These are phyloP conservation scores for Xerocomellus intermedius DNA, from an alignment of 768 basidiomycete species.

Conservation along the genomic window DNA sequence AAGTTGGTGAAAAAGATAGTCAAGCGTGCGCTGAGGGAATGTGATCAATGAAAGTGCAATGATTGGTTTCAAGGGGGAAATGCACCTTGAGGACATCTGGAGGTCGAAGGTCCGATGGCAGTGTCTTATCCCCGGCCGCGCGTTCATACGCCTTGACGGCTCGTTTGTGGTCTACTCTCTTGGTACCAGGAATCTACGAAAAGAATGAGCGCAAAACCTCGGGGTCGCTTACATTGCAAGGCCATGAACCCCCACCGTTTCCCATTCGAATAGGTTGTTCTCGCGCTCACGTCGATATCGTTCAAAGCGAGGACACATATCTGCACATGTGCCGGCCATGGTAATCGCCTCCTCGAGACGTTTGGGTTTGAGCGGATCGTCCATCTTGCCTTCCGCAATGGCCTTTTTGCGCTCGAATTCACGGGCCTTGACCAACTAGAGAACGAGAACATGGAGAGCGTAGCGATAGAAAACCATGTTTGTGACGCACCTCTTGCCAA, in stretches of 20 bases:
- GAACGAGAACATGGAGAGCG: conserved; percentile 22
- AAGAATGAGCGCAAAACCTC: conserved; percentile 34
- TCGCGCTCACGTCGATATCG: conserved; percentile 87
- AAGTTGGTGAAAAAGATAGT: conserved; percentile 89
- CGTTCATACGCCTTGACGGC: conserved; percentile 97
- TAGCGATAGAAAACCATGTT: conserved; percentile 6
- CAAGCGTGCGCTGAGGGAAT: conserved; percentile 67
- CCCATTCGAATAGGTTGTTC: conserved; percentile 83
- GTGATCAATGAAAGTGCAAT: background rate
- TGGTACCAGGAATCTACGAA: conserved; percentile 75
- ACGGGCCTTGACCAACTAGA: conserved; percentile 68
- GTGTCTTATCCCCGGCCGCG: conserved; percentile 86
- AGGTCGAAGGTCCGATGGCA: conserved; percentile 91
- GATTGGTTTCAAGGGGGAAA: conserved; percentile 3
- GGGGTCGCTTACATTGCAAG: background rate
- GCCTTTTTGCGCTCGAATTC: conserved; percentile 69
- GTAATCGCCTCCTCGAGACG: conserved; percentile 87
- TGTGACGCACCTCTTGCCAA: conserved; percentile 63
- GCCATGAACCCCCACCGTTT: conserved; percentile 55
- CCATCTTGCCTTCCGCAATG: conserved; percentile 84
- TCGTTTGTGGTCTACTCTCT: conserved; percentile 76
- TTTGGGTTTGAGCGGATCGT: conserved; percentile 77
- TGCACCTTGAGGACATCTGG: conserved; percentile 75
- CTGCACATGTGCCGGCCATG: conserved; percentile 88
- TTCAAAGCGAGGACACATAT: conserved; percentile 96